Evolutionary conservation across 257 asterid genomes (phyloP).

Genomic region (Eustoma russellianum): DNA sequence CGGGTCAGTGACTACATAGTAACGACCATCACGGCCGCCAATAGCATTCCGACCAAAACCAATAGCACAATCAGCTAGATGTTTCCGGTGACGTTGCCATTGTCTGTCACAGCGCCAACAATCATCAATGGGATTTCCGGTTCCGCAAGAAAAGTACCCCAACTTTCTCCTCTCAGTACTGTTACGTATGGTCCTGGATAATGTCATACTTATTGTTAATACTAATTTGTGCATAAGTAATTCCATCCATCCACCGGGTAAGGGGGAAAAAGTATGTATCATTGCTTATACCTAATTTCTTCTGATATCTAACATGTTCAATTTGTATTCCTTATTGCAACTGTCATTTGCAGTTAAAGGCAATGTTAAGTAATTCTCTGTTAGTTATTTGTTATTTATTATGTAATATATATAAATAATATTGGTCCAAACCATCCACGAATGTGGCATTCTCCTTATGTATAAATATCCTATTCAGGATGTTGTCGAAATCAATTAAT

Average conservation of each 20-base stretch:
- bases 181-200: slow-evolving; percentile 52
- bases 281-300: too few species aligned
- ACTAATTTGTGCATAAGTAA: neutral
- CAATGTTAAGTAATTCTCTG: too few species aligned
- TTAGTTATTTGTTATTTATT: too few species aligned
- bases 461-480: neutral
- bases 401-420: too few species aligned
- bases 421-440: too few species aligned
- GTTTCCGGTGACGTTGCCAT: slow-evolving; percentile 70
- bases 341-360: too few species aligned
- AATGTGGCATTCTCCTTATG: too few species aligned
- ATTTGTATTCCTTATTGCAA: too few species aligned
- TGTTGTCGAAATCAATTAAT: slow-evolving; percentile 1
- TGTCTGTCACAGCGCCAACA: slow-evolving; percentile 82
- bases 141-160: slow-evolving; percentile 65
- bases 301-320: too few species aligned
- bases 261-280: too few species aligned
- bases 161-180: slow-evolving; percentile 66
- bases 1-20: slow-evolving; percentile 62
- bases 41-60: slow-evolving; percentile 87
- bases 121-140: slow-evolving; percentile 82
- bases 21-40: slow-evolving; percentile 75
- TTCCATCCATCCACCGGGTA: too few species aligned
- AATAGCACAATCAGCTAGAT: slow-evolving; percentile 69
- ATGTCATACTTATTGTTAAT: too few species aligned